A percentile compares a stretch with the other conserved stretches of the same genome.
Evolutionary conservation across 164 flowering plant species (phyloP).

Genomic region (Dillenia turbinata): DNA sequence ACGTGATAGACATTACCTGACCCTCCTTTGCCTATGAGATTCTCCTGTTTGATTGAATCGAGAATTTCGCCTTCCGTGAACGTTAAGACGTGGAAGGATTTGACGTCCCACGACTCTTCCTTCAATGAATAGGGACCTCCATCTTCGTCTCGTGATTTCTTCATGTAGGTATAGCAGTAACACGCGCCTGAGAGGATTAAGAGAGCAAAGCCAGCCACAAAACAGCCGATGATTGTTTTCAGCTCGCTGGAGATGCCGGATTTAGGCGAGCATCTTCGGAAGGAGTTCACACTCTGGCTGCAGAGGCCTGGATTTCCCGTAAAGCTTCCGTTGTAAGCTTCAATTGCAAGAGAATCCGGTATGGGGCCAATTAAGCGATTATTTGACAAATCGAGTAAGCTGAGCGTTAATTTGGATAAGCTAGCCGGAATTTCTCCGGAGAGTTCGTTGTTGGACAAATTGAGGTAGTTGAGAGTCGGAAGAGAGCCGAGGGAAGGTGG

Average conservation of each 20-base stretch:
- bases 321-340: conserved; percentile 56
- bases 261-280: conserved; percentile 36
- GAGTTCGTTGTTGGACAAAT: conserved; percentile 58
- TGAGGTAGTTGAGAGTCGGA: conserved; percentile 46
- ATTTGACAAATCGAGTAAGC: conserved; percentile 66
- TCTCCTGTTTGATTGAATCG: conserved; percentile 58
- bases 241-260: conserved; percentile 27
- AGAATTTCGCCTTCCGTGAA: conserved; percentile 74
- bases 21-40: conserved; percentile 80
- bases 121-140: conserved; percentile 28
- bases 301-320: conserved; percentile 64
- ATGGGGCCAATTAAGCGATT: conserved; percentile 50
- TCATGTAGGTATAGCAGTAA: conserved; percentile 24
- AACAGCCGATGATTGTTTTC: conserved; percentile 35
- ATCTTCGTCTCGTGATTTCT: conserved; percentile 20
- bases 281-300: conserved; percentile 24
- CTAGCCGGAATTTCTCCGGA: conserved; percentile 58
- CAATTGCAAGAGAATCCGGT: conserved; percentile 43
- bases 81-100: conserved; percentile 58
- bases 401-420: conserved; percentile 49
- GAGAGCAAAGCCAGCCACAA: conserved; percentile 21
- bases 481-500: conserved; percentile 55
- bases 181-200: conserved; percentile 25
- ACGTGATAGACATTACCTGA: conserved; percentile 79
- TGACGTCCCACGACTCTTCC: conserved; percentile 70